Evolutionary conservation across 1,284 basidiomycete genomes (phyloP).

Genomic region (Cutaneotrichosporon sp.): DNA sequence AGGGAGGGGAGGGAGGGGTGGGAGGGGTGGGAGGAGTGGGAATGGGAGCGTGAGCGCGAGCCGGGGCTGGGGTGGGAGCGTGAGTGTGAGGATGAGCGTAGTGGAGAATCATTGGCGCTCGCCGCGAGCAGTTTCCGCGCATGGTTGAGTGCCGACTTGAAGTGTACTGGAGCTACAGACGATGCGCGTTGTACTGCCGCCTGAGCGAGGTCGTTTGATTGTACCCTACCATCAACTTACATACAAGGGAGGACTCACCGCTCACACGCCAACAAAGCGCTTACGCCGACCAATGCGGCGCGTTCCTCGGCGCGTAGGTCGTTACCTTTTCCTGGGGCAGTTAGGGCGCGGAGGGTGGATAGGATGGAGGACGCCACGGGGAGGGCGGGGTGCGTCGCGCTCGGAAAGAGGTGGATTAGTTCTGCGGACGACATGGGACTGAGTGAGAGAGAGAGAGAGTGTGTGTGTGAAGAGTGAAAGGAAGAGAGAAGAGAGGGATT

Average conservation of each 20-base stretch:
- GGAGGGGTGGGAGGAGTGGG: background rate
- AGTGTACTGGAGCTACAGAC: conserved; percentile 43
- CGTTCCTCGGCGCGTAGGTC: conserved; percentile 42
- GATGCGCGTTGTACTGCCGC: conserved; percentile 43
- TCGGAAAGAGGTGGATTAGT: conserved; percentile 45
- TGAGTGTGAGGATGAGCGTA: background rate
- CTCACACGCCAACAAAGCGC: conserved; percentile 50
- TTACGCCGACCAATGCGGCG: conserved; percentile 46
- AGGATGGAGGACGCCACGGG: conserved; percentile 43
- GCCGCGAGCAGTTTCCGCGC: conserved; percentile 31
- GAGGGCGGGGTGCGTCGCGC: conserved; percentile 45
- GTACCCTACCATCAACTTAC: conserved; percentile 31
- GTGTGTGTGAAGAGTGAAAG: background rate
- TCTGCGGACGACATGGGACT: conserved; percentile 39
- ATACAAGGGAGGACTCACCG: conserved; percentile 31
- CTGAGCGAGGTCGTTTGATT: conserved; percentile 40
- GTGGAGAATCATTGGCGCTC: background rate
- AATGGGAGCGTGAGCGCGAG: background rate
- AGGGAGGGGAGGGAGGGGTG: background rate
- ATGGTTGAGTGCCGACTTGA: conserved; percentile 36
- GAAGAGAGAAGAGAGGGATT: conserved; percentile 2
- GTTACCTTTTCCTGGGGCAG: conserved; percentile 44
- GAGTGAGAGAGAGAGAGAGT: background rate
- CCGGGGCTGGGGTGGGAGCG: background rate
- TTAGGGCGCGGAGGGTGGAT: conserved; percentile 41